Percentiles rank a stretch among this genome's conserved stretches.
phyloP scores from a whole-genome alignment of 805 yeast genomes.

The Barnettozyma pratensis region DNA sequence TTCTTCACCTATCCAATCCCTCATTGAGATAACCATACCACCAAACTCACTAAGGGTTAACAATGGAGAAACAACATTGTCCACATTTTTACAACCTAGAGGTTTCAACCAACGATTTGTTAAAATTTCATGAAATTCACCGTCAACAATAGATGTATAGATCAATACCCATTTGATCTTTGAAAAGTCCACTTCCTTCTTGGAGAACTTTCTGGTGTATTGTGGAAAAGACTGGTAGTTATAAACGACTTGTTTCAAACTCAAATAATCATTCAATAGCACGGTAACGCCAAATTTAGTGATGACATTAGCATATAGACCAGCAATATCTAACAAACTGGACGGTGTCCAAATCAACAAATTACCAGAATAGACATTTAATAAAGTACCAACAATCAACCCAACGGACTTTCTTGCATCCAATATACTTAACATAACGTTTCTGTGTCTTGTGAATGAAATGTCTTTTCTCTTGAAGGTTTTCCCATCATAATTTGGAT shows the following conservation, averaged over 20 bases:
- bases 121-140: constrained; percentile 85
- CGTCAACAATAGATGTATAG: constrained; percentile 83
- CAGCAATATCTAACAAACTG: constrained; percentile 68
- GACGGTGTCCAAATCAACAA: constrained; percentile 76
- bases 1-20: constrained; percentile 82
- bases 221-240: constrained; percentile 90
- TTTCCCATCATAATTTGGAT: constrained; percentile 42
- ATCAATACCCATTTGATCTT: constrained; percentile 86
- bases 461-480: constrained; percentile 49
- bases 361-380: constrained; percentile 83
- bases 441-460: constrained; percentile 40
- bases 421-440: constrained; percentile 56
- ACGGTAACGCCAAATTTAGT: constrained; percentile 68
- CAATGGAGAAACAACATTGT: constrained; percentile 81
- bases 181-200: constrained; percentile 67
- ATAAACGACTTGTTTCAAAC: constrained; percentile 83
- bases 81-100: constrained; percentile 73
- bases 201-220: constrained; percentile 73
- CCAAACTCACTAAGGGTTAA: constrained; percentile 89
- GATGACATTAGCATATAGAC: constrained; percentile 78
- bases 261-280: constrained; percentile 79
- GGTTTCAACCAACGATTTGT: constrained; percentile 90
- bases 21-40: constrained; percentile 86
- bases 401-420: constrained; percentile 83
- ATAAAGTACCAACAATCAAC: constrained; percentile 70